Evolutionary conservation across 2,329 filamentous ascomycete species (phyloP), one percentile per base, ranked within the genome.

Genomic region (Teratosphaeria epicoccoides): DNA sequence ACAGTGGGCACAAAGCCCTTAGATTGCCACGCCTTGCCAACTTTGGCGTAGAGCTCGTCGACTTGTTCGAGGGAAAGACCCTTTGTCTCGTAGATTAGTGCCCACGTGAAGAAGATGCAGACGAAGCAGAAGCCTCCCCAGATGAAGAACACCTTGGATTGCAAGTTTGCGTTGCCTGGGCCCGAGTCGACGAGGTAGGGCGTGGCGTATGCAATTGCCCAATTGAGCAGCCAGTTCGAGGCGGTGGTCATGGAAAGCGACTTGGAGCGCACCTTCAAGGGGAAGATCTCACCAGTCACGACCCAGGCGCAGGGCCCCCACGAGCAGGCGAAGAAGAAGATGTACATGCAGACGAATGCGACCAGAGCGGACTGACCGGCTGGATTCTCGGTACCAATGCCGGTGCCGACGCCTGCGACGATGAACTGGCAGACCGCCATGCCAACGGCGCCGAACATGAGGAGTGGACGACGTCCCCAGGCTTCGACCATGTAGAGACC

Each of bases 31-130:
- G 84, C 83, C 43, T 73, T 68, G 6, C 63, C 64, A 24, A 84
- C 77, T 66, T 87, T 84, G 22, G 70, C 71, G 67, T 90, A 91
- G 47, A 91, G 70, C 71, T 88, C 80, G 63, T 95, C 87, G 52
- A 95, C 83, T 70, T 94, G 80, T 69, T 95, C 88, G 23, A 94
- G 78, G 0, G 80, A 82, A 11, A 90, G 77, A 14, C 86, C 87
- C 76, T 94, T 94, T 52, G 88, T 95, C 74, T 93, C 88, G 65
- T 91, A 91, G 63, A 95, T 61, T 49, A 64, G 52, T 45, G 49
- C 52, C 62, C 61, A 73, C 46, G 70, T 67, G 61, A 73, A 74
- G 56, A 71, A 57, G 55, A 71, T 65, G 56, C 76, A 78, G 57
- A 80, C 65, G 56, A 74, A 73, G 68, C 78, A 81, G 63, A 76